These are phyloP conservation scores for Globisporangium viniferum DNA, from an alignment of 352 stramenopile species.

Conservation along the genomic window DNA sequence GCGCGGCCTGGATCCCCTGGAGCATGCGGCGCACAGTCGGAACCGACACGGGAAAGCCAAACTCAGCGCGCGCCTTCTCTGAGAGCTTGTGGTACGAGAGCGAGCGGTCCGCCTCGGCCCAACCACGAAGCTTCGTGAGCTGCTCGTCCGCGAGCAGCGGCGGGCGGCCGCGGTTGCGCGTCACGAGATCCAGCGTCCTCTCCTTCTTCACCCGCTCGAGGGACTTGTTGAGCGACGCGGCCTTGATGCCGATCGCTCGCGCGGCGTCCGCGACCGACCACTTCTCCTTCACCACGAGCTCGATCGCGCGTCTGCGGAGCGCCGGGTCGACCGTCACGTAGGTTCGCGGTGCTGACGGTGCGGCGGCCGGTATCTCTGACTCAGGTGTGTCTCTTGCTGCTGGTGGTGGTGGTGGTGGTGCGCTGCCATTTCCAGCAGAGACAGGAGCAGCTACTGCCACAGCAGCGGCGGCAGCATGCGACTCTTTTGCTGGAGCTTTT, in stretches of 20 bases:
- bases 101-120: neutral
- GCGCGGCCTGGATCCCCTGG: neutral
- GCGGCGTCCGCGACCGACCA: slow-evolving; percentile 1
- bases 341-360: neutral
- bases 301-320: neutral
- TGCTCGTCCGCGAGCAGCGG: neutral
- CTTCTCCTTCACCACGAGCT: slow-evolving; percentile 5
- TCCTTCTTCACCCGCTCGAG: slow-evolving; percentile 4
- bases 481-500: too few species aligned
- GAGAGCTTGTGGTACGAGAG: neutral
- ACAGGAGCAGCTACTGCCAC: neutral
- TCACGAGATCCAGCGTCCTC: neutral
- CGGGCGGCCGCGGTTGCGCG: neutral
- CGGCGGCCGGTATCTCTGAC: neutral
- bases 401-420: neutral
- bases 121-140: neutral
- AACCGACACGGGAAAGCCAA: neutral
- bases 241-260: slow-evolving; percentile 1
- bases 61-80: neutral
- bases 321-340: neutral
- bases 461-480: too few species aligned
- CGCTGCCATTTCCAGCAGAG: neutral
- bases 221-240: slow-evolving; percentile 1
- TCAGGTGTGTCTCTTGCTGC: neutral
- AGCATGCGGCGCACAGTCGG: neutral